phyloP scores from a whole-genome alignment of 2,329 filamentous ascomycete genomes.

The Aspergillus puulaauensis region DNA sequence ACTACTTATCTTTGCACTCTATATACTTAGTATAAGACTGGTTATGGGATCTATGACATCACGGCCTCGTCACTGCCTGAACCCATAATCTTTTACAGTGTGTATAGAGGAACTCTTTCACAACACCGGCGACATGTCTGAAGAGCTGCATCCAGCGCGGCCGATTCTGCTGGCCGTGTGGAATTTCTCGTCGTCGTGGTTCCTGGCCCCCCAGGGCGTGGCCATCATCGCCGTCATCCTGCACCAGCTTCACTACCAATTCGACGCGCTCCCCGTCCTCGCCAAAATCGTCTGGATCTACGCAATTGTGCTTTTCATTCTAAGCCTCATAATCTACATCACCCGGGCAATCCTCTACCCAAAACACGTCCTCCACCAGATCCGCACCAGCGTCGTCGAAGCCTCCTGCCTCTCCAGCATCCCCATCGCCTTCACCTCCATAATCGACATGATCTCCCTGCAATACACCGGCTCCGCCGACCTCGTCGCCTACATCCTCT shows the following conservation, averaged over 20 bases:
- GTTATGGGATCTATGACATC: neutral
- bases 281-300: conserved; percentile 41
- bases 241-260: conserved; percentile 42
- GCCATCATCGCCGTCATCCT: conserved; percentile 38
- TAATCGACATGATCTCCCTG: conserved; percentile 52
- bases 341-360: conserved; percentile 34
- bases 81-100: too few relatives aligned
- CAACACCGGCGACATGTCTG: neutral
- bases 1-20: neutral
- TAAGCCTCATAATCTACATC: conserved; percentile 31
- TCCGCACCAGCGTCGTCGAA: conserved; percentile 34
- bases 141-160: neutral
- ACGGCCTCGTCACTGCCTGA: neutral
- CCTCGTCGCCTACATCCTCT: conserved; percentile 37
- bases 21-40: neutral
- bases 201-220: conserved; percentile 41
- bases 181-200: conserved; percentile 38
- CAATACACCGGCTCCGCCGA: conserved; percentile 28
- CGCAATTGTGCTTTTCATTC: conserved; percentile 33
- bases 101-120: too few relatives aligned
- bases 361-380: conserved; percentile 27
- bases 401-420: conserved; percentile 41
- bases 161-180: conserved; percentile 23
- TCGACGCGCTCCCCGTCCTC: conserved; percentile 36
- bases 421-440: conserved; percentile 35